Base-by-base conservation (phyloP, 345 rosid species). In the Eucalyptus victrix region DNA sequence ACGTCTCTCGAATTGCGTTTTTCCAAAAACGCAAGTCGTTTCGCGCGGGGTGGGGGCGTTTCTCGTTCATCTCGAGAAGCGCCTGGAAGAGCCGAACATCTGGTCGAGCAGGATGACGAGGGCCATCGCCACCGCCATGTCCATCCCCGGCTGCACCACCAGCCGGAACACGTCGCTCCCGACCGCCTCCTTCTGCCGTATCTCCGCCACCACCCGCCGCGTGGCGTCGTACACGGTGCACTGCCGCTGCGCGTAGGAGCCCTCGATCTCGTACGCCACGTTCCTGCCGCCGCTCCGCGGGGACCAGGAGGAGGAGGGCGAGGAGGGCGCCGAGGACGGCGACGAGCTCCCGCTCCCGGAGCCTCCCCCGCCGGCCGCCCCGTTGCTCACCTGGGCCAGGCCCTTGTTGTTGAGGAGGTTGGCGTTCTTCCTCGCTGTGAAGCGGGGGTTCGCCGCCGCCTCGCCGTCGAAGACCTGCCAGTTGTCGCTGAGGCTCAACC, bases 391-490 rank as follows among this genome's bases (percentile, higher is more conserved):
- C 89, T 92, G 92, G 40, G 97, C 98, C 88, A 98, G 91, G 90
- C 94, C 88, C 91, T 91, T 96, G 60, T 69, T 85, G 89, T 92
- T 93, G 54, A 95, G 91, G 88, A 96, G 90, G 67, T 90, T 92
- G 37, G 92, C 90, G 69, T 92, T 90, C 92, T 96, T 98, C 91
- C 93, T 96, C 83, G 91, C 96, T 4, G 93, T 91, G 80, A 95
- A 92, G 40, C 88, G 91, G 1, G n/a, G 98, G 49, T 95, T 94
- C 81, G 81, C 93, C 54, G 90, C 88, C 28, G 94, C 91, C 90
- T 98, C 99, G 50, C 98, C 99, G 69, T 96, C 93, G 96, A 93
- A 97, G 45, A 98, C 95, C 91, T 94, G 90, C 99, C 99, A 97
- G 89, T 91, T 93, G 86, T 97, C 99, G 87, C 93, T 96, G 0